A percentile compares a stretch with the other conserved stretches of the same genome.
phyloP scores from a whole-genome alignment of 257 asterid genomes.

The Solanum microdontum region DNA sequence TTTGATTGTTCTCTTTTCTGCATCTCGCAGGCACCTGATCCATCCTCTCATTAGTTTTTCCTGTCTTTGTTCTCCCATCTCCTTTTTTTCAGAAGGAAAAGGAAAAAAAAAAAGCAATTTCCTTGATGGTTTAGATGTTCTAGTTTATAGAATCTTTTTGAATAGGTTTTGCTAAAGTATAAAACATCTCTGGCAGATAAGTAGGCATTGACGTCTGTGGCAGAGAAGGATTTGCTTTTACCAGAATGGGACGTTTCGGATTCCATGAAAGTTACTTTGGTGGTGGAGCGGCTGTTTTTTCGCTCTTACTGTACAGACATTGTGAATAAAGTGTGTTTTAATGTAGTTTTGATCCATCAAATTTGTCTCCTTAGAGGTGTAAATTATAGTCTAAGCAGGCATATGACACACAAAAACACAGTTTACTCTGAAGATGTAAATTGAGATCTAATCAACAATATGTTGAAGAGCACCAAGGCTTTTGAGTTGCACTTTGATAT shows the following conservation, averaged over 20 bases:
- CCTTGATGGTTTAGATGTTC: background rate
- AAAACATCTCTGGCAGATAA: background rate
- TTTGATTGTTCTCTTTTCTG: background rate
- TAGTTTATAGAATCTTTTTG: background rate
- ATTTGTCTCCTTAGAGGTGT: background rate
- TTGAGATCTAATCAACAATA: background rate
- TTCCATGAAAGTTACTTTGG: background rate
- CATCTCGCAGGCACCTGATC: background rate
- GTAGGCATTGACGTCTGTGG: background rate
- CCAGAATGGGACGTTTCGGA: background rate
- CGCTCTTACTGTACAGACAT: background rate
- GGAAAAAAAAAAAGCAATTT: no score
- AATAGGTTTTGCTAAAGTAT: background rate
- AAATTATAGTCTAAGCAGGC: background rate
- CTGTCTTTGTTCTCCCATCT: background rate
- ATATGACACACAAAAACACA: background rate
- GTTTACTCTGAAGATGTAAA: background rate
- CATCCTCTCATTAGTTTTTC: background rate
- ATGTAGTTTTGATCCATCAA: background rate
- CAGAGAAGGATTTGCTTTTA: background rate
- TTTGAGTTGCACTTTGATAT: background rate
- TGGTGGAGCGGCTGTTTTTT: background rate
- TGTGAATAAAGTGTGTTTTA: background rate
- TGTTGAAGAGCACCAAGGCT: background rate
- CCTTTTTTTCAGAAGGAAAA: background rate